These are phyloP conservation scores for Asclepias syriaca DNA, from an alignment of 257 asterid genomes.

Conservation along the genomic window DNA sequence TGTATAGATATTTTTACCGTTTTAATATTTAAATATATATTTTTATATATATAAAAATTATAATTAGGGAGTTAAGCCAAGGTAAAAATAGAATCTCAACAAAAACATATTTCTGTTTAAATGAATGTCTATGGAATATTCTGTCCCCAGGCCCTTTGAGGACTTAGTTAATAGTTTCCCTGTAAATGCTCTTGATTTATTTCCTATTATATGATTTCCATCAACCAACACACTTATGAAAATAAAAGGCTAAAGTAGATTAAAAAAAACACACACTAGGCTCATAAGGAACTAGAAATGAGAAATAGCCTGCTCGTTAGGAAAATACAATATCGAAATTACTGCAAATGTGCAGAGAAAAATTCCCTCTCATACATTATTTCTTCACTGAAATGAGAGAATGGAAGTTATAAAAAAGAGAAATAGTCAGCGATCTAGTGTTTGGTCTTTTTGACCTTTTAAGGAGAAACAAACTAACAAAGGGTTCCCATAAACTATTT, in stretches of 20 bases:
- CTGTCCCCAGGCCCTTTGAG: background rate
- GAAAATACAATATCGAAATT: background rate
- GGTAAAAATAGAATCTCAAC: too few species aligned
- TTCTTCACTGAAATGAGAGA: background rate
- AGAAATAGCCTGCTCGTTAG: background rate
- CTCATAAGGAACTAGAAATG: background rate
- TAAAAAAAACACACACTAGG: background rate
- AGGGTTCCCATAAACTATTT: background rate
- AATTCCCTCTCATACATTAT: slow-evolving; percentile 8
- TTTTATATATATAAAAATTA: too few species aligned
- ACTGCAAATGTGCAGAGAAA: background rate
- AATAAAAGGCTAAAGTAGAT: background rate
- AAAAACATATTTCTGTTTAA: too few species aligned
- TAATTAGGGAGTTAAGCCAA: too few species aligned
- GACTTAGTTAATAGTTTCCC: background rate
- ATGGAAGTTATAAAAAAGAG: background rate
- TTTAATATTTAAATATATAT: too few species aligned
- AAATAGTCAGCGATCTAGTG: background rate
- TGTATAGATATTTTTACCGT: too few species aligned
- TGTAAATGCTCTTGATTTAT: background rate
- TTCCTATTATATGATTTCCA: background rate
- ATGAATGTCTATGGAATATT: too few species aligned
- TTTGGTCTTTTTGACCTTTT: slow-evolving; percentile 1
- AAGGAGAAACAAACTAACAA: background rate
- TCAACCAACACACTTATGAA: background rate